Conservation (phyloP, 2,329 filamentous ascomycete species). For the Phyllosticta capitalensis region DNA sequence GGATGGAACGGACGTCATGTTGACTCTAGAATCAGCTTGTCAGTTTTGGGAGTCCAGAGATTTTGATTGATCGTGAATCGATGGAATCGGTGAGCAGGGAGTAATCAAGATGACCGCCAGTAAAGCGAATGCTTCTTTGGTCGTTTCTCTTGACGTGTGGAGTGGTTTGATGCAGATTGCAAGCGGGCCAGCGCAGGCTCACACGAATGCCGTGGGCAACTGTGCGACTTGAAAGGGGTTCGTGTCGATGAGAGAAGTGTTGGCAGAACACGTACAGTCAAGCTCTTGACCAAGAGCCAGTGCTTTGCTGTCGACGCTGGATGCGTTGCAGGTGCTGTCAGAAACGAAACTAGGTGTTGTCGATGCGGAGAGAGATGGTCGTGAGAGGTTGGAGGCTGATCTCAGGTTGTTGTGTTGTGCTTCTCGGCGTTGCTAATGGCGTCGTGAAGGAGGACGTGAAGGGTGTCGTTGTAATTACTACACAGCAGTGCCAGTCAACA, state of each 20-base stretch:
- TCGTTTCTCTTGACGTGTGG: not conserved
- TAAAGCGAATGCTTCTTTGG: not conserved
- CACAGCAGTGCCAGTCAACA: not conserved
- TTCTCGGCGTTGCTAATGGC: not conserved
- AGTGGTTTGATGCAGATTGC: not conserved
- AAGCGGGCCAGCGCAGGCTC: not conserved
- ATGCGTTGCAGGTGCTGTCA: not conserved
- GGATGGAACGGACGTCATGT: constrained; percentile 8
- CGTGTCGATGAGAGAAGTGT: not conserved
- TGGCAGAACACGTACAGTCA: not conserved
- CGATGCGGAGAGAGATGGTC: not conserved
- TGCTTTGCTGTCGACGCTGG: not conserved
- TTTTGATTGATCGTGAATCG: not conserved
- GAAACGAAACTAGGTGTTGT: not conserved
- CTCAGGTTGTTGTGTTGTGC: not conserved
- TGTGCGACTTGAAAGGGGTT: not conserved
- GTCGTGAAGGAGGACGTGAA: not conserved
- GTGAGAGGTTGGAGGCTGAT: not conserved
- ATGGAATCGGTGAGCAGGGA: not conserved
- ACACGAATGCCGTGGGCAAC: not conserved
- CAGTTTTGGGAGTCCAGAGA: not conserved
- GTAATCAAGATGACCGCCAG: not conserved
- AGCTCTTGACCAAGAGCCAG: not conserved
- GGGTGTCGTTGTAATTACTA: not conserved
- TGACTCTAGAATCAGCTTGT: not conserved